Conservation (phyloP, 306 rosid genomes). For the Acmispon strigosus region DNA sequence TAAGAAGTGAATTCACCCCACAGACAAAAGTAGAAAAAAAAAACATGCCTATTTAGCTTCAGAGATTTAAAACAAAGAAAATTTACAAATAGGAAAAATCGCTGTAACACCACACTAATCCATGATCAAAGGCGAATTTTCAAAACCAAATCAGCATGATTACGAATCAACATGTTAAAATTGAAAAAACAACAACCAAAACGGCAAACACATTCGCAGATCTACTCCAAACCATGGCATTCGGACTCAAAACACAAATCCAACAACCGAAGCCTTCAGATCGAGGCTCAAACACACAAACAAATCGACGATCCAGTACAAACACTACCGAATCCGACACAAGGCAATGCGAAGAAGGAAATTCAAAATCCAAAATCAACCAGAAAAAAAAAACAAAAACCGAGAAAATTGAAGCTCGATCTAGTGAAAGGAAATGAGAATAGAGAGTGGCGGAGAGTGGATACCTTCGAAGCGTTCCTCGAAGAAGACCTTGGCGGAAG, state of each 20-base stretch:
- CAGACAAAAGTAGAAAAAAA: background rate
- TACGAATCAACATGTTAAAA: background rate
- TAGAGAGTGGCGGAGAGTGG: background rate
- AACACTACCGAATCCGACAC: background rate
- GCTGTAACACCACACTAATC: background rate
- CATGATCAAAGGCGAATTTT: background rate
- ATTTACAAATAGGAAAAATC: background rate
- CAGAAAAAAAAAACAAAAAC: background rate
- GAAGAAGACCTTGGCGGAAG: constrained; percentile 82
- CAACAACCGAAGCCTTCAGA: constrained; percentile 19
- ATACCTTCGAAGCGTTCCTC: constrained; percentile 95
- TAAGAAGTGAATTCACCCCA: background rate
- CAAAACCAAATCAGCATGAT: background rate
- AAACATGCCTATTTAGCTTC: too few species aligned
- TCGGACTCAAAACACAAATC: constrained; percentile 7
- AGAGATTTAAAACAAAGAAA: background rate
- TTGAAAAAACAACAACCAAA: background rate
- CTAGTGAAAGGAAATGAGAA: background rate
- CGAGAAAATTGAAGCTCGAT: background rate
- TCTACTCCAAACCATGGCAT: too few species aligned
- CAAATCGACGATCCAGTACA: constrained; percentile 22
- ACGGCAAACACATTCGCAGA: constrained; percentile 13
- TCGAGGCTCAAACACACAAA: constrained; percentile 22
- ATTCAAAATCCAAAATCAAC: constrained; percentile 1
- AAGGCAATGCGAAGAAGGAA: background rate